A percentile compares a stretch with the other conserved stretches of the same genome.
phyloP scores from a whole-genome alignment of 306 rosid species.

The Arachis hypogaea region DNA sequence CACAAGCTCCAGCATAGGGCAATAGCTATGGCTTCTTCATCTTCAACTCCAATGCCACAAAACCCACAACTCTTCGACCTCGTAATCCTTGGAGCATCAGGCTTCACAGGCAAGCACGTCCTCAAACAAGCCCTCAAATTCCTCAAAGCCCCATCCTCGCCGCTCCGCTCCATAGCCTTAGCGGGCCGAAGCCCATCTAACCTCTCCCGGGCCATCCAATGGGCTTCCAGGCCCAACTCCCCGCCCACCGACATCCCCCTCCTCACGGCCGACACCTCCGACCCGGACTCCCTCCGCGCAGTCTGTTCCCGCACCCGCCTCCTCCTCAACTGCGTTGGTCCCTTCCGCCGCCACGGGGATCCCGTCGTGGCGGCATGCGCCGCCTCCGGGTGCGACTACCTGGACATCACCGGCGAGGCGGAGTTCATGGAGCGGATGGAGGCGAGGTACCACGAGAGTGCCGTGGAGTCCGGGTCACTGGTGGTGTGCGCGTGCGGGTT shows the following conservation, averaged over 20 bases:
- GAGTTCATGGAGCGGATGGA: slow-evolving; percentile 90
- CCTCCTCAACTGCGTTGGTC: slow-evolving; percentile 91
- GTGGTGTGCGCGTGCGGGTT: slow-evolving; percentile 90
- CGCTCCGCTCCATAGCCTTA: slow-evolving; percentile 70
- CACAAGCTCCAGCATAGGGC: no score
- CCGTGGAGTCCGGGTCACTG: slow-evolving; percentile 58
- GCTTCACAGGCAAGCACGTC: slow-evolving; percentile 88
- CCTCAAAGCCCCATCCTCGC: slow-evolving; percentile 52
- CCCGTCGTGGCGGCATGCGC: slow-evolving; percentile 78
- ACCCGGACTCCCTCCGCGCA: slow-evolving; percentile 58
- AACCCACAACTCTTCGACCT: slow-evolving; percentile 53
- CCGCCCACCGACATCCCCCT: slow-evolving; percentile 63
- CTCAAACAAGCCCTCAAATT: slow-evolving; percentile 75
- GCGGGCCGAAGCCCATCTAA: slow-evolving; percentile 75
- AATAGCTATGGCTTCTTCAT: not conserved
- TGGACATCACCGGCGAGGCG: slow-evolving; percentile 85
- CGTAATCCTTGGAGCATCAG: slow-evolving; percentile 81
- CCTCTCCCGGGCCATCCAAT: slow-evolving; percentile 59
- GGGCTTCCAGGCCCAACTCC: slow-evolving; percentile 67
- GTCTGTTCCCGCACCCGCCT: slow-evolving; percentile 69
- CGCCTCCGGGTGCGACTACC: slow-evolving; percentile 70
- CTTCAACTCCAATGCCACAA: not conserved
- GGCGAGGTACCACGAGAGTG: slow-evolving; percentile 49
- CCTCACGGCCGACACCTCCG: slow-evolving; percentile 65
- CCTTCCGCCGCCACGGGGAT: slow-evolving; percentile 84